These are phyloP conservation scores for Lodderomyces theae DNA, from an alignment of 1,139 yeast genomes.

Conservation along the genomic window DNA sequence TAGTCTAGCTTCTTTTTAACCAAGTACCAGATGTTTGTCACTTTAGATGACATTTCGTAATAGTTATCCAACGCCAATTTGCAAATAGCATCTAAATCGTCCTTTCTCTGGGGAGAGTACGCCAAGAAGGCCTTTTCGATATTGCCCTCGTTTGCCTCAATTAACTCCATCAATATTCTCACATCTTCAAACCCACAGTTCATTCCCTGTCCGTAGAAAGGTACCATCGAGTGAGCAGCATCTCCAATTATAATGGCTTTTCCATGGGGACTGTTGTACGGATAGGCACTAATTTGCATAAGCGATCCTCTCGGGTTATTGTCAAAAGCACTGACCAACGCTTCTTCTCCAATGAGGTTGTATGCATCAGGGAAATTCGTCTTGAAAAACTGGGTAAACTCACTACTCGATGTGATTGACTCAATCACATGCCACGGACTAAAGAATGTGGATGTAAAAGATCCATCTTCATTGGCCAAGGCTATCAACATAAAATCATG, in stretches of 20 bases:
- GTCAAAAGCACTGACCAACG: constrained; percentile 50
- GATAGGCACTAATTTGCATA: constrained; percentile 63
- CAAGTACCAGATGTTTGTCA: constrained; percentile 60
- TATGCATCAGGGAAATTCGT: constrained; percentile 73
- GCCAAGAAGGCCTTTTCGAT: constrained; percentile 51
- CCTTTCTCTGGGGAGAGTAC: constrained; percentile 57
- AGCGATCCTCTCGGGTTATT: constrained; percentile 74
- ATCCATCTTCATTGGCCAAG: constrained; percentile 77
- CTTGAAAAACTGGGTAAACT: constrained; percentile 54
- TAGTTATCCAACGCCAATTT: constrained; percentile 79
- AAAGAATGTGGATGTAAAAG: constrained; percentile 87
- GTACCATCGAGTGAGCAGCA: constrained; percentile 97
- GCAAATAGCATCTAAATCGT: constrained; percentile 72
- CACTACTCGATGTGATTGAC: constrained; percentile 40
- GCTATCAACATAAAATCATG: constrained; percentile 86
- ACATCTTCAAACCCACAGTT: constrained; percentile 96
- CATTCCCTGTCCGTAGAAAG: constrained; percentile 97
- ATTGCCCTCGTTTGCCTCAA: constrained; percentile 43
- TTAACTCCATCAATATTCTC: constrained; percentile 55
- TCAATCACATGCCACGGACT: constrained; percentile 75
- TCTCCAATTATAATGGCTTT: constrained; percentile 77
- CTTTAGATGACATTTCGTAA: constrained; percentile 84
- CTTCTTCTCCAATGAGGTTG: constrained; percentile 59
- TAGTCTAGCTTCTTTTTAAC: constrained; percentile 69
- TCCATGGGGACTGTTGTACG: constrained; percentile 64